Percentiles rank a stretch among this genome's conserved stretches.
These are phyloP conservation scores for Mortierella sp. DNA, from an alignment of 371 early-diverging fungal species.

Conservation along the genomic window DNA sequence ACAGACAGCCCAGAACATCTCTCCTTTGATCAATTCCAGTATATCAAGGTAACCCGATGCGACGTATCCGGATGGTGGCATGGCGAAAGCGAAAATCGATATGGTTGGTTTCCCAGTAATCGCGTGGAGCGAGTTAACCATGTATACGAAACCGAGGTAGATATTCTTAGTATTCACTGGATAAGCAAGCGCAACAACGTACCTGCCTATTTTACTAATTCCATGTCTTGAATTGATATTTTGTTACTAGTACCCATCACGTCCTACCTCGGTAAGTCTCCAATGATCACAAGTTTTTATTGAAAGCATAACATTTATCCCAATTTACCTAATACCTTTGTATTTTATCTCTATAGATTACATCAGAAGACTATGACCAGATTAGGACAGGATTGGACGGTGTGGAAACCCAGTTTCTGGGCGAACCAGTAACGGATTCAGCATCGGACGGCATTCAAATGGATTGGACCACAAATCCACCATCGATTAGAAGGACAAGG, in stretches of 20 bases:
- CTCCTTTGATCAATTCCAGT: slow-evolving; percentile 41
- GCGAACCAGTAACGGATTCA: slow-evolving; percentile 34
- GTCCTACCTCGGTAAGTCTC: slow-evolving; percentile 37
- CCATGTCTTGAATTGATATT: background rate
- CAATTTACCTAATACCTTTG: background rate
- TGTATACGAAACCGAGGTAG: slow-evolving; percentile 47
- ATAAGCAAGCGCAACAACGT: background rate
- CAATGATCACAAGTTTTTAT: background rate
- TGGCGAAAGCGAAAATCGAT: slow-evolving; percentile 40
- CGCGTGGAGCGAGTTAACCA: slow-evolving; percentile 39
- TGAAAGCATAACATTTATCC: background rate
- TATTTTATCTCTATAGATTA: slow-evolving; percentile 24
- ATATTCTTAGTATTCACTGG: background rate
- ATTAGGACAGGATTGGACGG: slow-evolving; percentile 50
- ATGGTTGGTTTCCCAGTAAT: slow-evolving; percentile 54
- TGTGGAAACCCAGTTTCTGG: slow-evolving; percentile 49
- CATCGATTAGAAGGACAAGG: slow-evolving; percentile 16
- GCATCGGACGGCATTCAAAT: slow-evolving; percentile 23
- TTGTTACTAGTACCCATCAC: slow-evolving; percentile 24
- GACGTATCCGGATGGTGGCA: slow-evolving; percentile 55
- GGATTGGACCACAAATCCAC: slow-evolving; percentile 14
- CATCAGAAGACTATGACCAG: slow-evolving; percentile 54
- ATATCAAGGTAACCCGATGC: slow-evolving; percentile 44
- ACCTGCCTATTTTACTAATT: background rate
- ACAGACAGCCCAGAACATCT: slow-evolving; percentile 38